A percentile compares a stretch with the other conserved stretches of the same genome.
Evolutionary conservation across 371 early-diverging fungal species (phyloP).

Genomic region (Mucor irregularis): DNA sequence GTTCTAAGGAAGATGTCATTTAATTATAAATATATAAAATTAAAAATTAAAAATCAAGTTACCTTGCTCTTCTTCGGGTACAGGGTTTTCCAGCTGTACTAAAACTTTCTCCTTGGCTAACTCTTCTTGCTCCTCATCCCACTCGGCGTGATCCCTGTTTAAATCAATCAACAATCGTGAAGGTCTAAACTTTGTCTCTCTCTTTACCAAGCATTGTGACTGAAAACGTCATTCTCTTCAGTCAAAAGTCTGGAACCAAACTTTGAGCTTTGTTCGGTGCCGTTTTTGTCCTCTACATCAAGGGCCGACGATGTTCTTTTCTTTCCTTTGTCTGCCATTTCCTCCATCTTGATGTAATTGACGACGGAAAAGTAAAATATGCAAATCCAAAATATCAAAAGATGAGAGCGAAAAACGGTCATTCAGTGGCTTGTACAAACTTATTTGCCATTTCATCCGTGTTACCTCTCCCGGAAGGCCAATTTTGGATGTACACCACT

Average conservation of each 20-base stretch:
- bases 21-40: not conserved
- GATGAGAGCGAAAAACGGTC: not conserved
- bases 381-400: not conserved
- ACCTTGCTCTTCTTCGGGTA: constrained; percentile 51
- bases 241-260: constrained; percentile 69
- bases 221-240: constrained; percentile 67
- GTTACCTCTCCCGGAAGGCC: no score
- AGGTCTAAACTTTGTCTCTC: not conserved
- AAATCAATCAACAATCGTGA: not conserved
- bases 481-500: no score
- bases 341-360: not conserved
- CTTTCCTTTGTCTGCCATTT: constrained; percentile 15
- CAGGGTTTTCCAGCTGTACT: constrained; percentile 39
- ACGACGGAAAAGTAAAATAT: not conserved
- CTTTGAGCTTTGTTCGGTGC: constrained; percentile 15
- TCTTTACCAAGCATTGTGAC: constrained; percentile 78
- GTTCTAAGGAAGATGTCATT: constrained; percentile 15
- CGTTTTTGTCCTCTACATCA: constrained; percentile 22
- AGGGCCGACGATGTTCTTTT: constrained; percentile 43
- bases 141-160: constrained; percentile 79
- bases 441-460: no score
- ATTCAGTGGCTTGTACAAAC: no score
- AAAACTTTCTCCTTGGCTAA: constrained; percentile 46
- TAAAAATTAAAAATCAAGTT: not conserved
- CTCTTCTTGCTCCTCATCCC: constrained; percentile 73